These are phyloP conservation scores for Wickerhamomyces pijperi DNA, from an alignment of 805 yeast species.

Conservation along the genomic window DNA sequence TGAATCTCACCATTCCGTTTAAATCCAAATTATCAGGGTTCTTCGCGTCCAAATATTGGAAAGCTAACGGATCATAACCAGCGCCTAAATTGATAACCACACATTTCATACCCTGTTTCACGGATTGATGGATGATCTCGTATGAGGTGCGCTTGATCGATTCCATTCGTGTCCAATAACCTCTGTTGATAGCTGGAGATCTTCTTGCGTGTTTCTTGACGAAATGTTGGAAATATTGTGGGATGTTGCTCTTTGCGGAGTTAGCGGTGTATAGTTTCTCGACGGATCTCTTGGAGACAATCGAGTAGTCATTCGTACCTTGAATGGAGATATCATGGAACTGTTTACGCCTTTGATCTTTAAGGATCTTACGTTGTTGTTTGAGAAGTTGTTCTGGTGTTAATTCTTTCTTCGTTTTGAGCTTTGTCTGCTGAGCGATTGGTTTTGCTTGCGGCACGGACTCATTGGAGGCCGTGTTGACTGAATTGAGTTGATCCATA, in stretches of 20 bases:
- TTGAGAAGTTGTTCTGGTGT: constrained; percentile 4
- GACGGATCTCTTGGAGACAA: constrained; percentile 73
- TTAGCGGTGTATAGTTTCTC: constrained; percentile 45
- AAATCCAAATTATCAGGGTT: constrained; percentile 18
- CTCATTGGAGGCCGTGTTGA: too few relatives aligned
- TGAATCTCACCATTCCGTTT: constrained; percentile 31
- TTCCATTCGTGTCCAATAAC: constrained; percentile 74
- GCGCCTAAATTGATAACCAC: constrained; percentile 64
- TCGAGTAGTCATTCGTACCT: constrained; percentile 76
- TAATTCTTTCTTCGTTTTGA: constrained; percentile 1
- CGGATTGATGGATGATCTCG: constrained; percentile 28
- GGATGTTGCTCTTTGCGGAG: constrained; percentile 9
- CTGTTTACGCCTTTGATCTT: constrained; percentile 33
- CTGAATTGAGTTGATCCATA: too few relatives aligned
- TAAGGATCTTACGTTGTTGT: constrained; percentile 21
- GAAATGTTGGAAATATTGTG: constrained; percentile 51
- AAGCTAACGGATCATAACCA: constrained; percentile 61
- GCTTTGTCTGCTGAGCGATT: too few relatives aligned
- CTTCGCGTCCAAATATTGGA: constrained; percentile 30
- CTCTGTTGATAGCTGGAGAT: constrained; percentile 73
- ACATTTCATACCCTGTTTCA: constrained; percentile 18
- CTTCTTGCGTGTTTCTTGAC: constrained; percentile 57
- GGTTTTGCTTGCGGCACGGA: too few relatives aligned
- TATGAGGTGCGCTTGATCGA: constrained; percentile 45
- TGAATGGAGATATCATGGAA: constrained; percentile 63